Percentiles rank a stretch among this genome's conserved stretches.
phyloP scores from a whole-genome alignment of 2,329 filamentous ascomycete species.

The Penicillium verrucosum region DNA sequence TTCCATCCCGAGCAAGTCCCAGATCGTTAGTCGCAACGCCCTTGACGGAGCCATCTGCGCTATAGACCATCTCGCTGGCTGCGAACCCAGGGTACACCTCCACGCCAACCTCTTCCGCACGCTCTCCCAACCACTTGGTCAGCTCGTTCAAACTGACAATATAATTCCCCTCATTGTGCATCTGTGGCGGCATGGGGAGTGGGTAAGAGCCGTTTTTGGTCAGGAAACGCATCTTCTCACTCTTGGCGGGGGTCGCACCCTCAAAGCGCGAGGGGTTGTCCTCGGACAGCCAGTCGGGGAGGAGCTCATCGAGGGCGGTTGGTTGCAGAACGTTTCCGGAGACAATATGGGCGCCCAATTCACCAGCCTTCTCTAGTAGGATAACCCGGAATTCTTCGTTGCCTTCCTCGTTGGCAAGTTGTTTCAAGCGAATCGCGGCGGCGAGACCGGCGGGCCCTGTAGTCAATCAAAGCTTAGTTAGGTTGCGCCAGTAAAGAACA shows the following conservation, averaged over 20 bases:
- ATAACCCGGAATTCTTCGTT: constrained; percentile 95
- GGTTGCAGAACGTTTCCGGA: constrained; percentile 96
- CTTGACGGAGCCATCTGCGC: constrained; percentile 78
- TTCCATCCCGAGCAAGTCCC: constrained; percentile 75
- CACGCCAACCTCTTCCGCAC: constrained; percentile 93
- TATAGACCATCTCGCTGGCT: constrained; percentile 87
- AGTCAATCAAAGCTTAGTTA: constrained; percentile 5
- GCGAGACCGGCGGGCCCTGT: constrained; percentile 83
- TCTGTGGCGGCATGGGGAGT: constrained; percentile 86
- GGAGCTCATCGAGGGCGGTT: constrained; percentile 78
- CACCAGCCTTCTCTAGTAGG: constrained; percentile 89
- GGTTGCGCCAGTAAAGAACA: not conserved
- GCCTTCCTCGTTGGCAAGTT: constrained; percentile 88
- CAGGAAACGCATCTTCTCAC: constrained; percentile 89
- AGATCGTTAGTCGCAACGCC: constrained; percentile 96
- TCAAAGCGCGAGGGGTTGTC: constrained; percentile 85
- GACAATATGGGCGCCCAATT: constrained; percentile 90
- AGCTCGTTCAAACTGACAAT: constrained; percentile 95
- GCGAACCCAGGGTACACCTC: constrained; percentile 97
- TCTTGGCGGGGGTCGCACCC: constrained; percentile 76
- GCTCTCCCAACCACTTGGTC: constrained; percentile 90
- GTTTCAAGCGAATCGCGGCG: constrained; percentile 91
- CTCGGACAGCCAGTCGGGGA: constrained; percentile 90
- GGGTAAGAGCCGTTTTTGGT: constrained; percentile 76
- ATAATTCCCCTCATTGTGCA: constrained; percentile 97